These are phyloP conservation scores for Mycena polygramma DNA, from an alignment of 768 basidiomycete genomes.

Conservation along the genomic window DNA sequence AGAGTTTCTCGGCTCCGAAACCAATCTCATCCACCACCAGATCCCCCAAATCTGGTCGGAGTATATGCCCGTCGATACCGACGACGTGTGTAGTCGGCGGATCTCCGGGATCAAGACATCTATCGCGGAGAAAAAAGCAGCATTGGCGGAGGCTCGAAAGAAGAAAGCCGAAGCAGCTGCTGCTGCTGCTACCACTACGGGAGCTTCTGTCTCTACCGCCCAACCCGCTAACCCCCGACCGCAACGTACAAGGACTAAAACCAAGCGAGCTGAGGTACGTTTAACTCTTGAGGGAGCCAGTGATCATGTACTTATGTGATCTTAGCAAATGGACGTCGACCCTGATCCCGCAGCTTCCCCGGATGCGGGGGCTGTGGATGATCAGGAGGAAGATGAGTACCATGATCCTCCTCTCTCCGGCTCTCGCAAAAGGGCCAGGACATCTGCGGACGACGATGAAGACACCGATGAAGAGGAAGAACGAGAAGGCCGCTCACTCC, in stretches of 20 bases:
- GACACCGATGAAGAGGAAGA: conserved; percentile 1
- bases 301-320: neutral
- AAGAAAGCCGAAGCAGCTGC: too few species aligned
- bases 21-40: neutral
- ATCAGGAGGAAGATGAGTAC: conserved; percentile 6
- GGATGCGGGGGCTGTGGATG: neutral
- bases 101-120: neutral
- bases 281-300: neutral
- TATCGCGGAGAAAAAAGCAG: neutral
- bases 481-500: neutral
- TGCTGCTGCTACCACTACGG: too few species aligned
- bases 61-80: conserved; percentile 13
- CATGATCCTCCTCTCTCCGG: too few species aligned
- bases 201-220: too few species aligned
- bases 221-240: too few species aligned
- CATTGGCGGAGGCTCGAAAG: too few species aligned
- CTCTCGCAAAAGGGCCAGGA: neutral
- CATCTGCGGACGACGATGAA: neutral
- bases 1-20: neutral
- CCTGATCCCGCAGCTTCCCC: neutral
- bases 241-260: neutral
- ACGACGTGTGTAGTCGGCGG: neutral
- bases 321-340: conserved; percentile 10
- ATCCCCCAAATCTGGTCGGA: conserved; percentile 46
- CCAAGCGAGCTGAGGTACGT: neutral